Percentiles rank a stretch among this genome's conserved stretches.
Evolutionary conservation across 768 basidiomycete species (phyloP).

Genomic region (Russula dissimulans): DNA sequence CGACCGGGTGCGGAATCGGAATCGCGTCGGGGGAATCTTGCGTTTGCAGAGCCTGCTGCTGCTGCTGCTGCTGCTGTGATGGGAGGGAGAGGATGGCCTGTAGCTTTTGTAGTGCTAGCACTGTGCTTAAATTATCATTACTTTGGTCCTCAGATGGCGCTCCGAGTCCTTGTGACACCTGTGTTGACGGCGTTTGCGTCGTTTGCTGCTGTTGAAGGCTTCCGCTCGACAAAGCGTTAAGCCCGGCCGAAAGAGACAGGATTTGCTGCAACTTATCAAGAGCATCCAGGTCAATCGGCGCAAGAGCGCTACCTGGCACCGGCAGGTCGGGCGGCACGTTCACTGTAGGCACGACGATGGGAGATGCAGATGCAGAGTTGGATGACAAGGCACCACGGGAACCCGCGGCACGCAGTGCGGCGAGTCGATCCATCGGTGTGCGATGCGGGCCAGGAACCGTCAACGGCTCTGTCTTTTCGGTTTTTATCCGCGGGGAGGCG

Average conservation of each 20-base stretch:
- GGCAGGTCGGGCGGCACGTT: background rate
- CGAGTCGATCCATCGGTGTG: slow-evolving; percentile 1
- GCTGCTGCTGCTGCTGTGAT: background rate
- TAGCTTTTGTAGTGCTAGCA: background rate
- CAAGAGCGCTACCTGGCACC: background rate
- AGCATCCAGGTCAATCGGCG: slow-evolving; percentile 5
- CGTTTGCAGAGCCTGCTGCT: background rate
- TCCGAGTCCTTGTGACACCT: background rate
- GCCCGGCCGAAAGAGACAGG: slow-evolving; percentile 1
- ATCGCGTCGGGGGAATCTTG: background rate
- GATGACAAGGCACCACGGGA: background rate
- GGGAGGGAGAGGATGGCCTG: background rate
- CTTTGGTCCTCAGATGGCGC: background rate
- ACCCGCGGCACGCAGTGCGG: background rate
- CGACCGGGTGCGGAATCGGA: background rate
- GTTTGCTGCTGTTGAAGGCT: background rate
- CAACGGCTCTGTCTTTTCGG: background rate
- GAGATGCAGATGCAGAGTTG: background rate
- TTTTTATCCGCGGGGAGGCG: background rate
- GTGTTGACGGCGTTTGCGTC: background rate
- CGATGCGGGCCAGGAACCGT: background rate
- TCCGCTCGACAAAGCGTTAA: background rate
- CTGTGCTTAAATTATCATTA: background rate
- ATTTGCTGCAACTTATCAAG: slow-evolving; percentile 10
- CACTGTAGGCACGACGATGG: background rate